A percentile compares a stretch with the other conserved stretches of the same genome.
phyloP scores from a whole-genome alignment of 257 asterid species.

The Solanum etuberosum region DNA sequence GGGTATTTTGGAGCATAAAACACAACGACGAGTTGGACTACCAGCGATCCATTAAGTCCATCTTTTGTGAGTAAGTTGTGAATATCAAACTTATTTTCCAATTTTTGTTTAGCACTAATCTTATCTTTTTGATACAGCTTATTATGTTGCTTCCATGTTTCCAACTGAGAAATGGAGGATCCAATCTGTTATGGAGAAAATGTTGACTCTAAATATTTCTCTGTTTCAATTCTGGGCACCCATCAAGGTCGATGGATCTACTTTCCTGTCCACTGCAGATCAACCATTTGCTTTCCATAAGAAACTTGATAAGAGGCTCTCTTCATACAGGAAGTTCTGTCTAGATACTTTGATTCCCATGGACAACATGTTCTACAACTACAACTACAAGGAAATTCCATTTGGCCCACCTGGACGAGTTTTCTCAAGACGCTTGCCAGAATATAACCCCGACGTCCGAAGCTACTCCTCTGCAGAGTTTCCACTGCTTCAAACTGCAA shows the following conservation, averaged over 20 bases:
- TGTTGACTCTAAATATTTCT: accelerated
- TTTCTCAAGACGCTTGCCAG: no score
- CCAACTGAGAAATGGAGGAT: neutral
- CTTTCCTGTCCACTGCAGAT: neutral
- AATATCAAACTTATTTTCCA: neutral
- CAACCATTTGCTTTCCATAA: neutral
- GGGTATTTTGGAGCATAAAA: neutral
- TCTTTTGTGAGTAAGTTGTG: neutral
- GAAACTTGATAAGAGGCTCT: accelerated
- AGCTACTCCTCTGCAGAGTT: no score
- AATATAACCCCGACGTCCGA: accelerated
- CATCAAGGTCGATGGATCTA: neutral
- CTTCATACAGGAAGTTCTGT: no score
- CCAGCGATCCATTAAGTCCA: no score
- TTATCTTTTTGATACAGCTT: neutral
- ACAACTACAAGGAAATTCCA: no score
- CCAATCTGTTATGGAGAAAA: accelerated
- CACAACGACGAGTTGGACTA: neutral
- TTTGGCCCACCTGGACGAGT: no score
- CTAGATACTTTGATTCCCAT: no score
- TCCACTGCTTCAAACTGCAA: no score
- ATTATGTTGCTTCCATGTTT: no score
- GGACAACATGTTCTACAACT: no score
- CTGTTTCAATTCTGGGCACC: neutral
- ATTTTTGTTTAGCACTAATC: neutral